phyloP scores from a whole-genome alignment of 179 eudicot species.

The Amaranthus tricolor region DNA sequence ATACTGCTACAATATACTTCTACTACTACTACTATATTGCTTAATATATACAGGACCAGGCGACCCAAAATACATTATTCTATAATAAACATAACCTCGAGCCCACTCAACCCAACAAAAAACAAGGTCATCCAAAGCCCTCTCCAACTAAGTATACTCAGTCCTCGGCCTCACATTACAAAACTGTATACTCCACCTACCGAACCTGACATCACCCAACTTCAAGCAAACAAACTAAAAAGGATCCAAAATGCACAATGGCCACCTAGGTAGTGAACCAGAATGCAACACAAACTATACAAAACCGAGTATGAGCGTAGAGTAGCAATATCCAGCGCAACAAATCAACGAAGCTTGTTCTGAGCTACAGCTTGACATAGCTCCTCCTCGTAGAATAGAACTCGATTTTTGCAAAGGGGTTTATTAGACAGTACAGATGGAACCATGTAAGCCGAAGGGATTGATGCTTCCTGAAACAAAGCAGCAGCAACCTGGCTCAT shows the following conservation, averaged over 20 bases:
- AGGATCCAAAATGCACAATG: slow-evolving; percentile 24
- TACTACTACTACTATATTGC: slow-evolving; percentile 18
- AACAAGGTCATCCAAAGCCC: slow-evolving; percentile 28
- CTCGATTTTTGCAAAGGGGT: slow-evolving; percentile 79
- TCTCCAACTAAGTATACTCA: slow-evolving; percentile 10
- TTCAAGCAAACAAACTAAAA: slow-evolving; percentile 21
- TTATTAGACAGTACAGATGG: slow-evolving; percentile 64
- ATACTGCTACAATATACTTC: no score
- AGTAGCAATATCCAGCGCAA: neutral
- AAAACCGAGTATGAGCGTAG: slow-evolving; percentile 23
- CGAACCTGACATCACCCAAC: slow-evolving; percentile 20
- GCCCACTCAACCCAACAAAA: slow-evolving; percentile 25
- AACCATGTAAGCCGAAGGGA: slow-evolving; percentile 66
- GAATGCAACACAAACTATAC: slow-evolving; percentile 39
- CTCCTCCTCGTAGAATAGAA: slow-evolving; percentile 90
- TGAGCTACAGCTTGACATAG: slow-evolving; percentile 94
- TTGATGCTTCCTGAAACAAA: slow-evolving; percentile 78
- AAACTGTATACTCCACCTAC: slow-evolving; percentile 34
- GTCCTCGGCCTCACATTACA: slow-evolving; percentile 29
- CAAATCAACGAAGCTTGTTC: slow-evolving; percentile 75
- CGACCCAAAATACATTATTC: slow-evolving; percentile 27
- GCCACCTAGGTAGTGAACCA: slow-evolving; percentile 6
- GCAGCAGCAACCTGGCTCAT: slow-evolving; percentile 84
- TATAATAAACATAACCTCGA: slow-evolving; percentile 30
- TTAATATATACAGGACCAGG: slow-evolving; percentile 29